Base-by-base conservation (phyloP, 495 filamentous ascomycete species). In the Trypethelium eluteriae region DNA sequence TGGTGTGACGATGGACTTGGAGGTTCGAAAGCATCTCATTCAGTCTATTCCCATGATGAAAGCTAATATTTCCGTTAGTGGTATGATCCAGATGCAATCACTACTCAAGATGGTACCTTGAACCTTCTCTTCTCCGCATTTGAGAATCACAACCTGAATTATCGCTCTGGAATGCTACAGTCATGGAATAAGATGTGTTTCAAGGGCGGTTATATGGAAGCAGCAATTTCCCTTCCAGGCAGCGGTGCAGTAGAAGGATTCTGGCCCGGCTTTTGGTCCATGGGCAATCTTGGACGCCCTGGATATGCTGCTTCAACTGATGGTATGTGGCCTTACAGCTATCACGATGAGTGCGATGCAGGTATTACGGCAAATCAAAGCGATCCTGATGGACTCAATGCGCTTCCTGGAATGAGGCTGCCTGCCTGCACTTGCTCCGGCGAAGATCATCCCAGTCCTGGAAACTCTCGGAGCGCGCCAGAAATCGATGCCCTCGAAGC, bases 171-270 rank as follows among this genome's bases (percentile, higher is more conserved):
- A n/a, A 92, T 92, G 89, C 68, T 92, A 9, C 88, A 92, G 68
- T 89, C 85, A 36, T 92, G 89, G 89, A 92, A 92, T 74, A 85
- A 91, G 71, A 68, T 91, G 53, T 91, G 89, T 73, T 89, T 91
- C 75, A 89, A 86, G 62, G 89, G 89, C 18, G 89, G 89, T 14
- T 80, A 86, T 47, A 74, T 92, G n/a, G 89, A 92, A 77, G 89
- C 89, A 12, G 89, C 86, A 69, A 83, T 89, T 39, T 93, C 89
- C 1, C 79, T 92, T 9, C 89, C 89, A 4, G 89, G 89, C 25
- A 73, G 80, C 39, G 89, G 89, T 5, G 85, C 90, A 50, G 81
- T 83, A 36, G 78, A 84, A 38, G 88, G 89, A 25, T 88, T 91
- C 74, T 92, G 89, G 89, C 89, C 89, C 64, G 89, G 89, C 70